Evolutionary conservation across 768 basidiomycete species (phyloP), one percentile per base, ranked within the genome.

Genomic region (Leccinum subgranulosum): DNA sequence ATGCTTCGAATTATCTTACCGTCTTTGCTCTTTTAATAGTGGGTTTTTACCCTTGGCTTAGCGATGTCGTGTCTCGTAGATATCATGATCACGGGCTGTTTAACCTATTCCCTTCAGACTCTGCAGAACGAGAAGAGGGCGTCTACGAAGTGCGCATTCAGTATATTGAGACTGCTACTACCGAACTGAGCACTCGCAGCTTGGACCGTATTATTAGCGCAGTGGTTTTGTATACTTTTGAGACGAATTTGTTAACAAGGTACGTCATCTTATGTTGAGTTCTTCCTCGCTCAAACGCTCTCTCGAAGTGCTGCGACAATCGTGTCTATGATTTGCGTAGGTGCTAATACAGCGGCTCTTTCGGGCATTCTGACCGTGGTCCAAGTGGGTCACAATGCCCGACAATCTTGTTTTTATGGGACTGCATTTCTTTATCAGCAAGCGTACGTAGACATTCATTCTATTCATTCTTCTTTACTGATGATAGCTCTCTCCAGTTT

Each of bases 231-330:
- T 83, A 84, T 58, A 77, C 81, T 0, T 77, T 84, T 46, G 83
- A 84, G 62, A 82, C 76, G 34, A 82, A 82, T 55, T 66, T 77
- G 8, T 57, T 83, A 29, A 83, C 83, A 28, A 77, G 77, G 77
- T 79, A 49, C 25, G 58, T 62, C 46, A 3, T 25, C 27, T 39
- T 25, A 4, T 27, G 15, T 25, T 29, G 23, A n/a, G 27, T 23
- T 49, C 52, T 19, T 51, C 15, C 46, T 19, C 27, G 0, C 39
- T 45, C 11, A 53, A 31, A 36, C 1, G 7, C 33, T 31, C 10
- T 31, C 10, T 17, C 3, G 27, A 50, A 81, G 79, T 55, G 64
- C 78, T 19, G 75, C 76, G 2, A 75, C 79, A 11, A 71, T 73
- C 1, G 69, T 73, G 6, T 77, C 79, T 1, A 72, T 80, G 62